phyloP scores from a whole-genome alignment of 306 rosid species.

The Pterocarpus santalinus region DNA sequence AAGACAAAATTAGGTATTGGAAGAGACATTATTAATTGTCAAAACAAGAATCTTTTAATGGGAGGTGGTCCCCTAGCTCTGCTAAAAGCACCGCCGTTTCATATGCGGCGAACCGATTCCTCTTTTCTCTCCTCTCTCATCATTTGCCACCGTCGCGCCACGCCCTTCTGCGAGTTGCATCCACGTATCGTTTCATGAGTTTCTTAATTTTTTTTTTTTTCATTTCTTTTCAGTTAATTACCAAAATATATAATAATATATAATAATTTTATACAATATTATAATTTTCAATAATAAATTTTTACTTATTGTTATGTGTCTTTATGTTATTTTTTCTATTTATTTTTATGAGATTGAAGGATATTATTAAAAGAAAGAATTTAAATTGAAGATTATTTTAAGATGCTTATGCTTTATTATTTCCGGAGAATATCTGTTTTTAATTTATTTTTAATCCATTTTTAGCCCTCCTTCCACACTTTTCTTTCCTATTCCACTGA shows the following conservation, averaged over 20 bases:
- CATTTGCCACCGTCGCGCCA: constrained; percentile 56
- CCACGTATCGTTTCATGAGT: constrained; percentile 38
- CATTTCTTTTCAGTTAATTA: neutral
- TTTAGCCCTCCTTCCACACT: neutral
- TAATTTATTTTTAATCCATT: no score
- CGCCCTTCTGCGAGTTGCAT: constrained; percentile 36
- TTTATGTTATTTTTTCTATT: no score
- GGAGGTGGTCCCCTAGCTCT: constrained; percentile 48
- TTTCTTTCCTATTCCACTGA: neutral
- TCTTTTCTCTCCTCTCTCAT: constrained; percentile 17
- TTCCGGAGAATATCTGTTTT: no score
- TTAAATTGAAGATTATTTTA: no score
- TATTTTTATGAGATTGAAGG: no score
- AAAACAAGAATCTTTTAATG: constrained; percentile 44
- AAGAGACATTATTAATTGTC: neutral
- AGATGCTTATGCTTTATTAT: no score
- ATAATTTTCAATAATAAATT: no score
- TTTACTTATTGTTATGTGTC: no score
- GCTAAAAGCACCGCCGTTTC: constrained; percentile 57
- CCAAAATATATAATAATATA: neutral
- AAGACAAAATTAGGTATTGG: neutral
- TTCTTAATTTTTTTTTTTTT: neutral
- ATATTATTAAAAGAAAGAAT: no score
- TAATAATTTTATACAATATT: no score
- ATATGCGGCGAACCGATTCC: constrained; percentile 74